Evolutionary conservation across 2,329 filamentous ascomycete genomes (phyloP).

Genomic region (Aspergillus sp.): DNA sequence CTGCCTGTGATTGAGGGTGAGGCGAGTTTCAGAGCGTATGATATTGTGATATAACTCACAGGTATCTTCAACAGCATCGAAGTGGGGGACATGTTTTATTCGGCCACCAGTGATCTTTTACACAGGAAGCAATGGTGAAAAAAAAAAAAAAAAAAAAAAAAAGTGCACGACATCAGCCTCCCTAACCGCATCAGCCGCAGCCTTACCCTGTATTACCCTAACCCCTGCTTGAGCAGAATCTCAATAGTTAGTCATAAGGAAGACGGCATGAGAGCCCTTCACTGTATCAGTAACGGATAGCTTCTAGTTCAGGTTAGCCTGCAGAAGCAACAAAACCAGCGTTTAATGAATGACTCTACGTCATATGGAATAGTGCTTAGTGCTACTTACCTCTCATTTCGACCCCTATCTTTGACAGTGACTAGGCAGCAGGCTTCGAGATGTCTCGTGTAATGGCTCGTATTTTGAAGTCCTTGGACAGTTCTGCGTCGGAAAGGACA

Average conservation of each 20-base stretch:
- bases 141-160: slow-evolving; percentile 40
- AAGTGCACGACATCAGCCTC: slow-evolving; percentile 33
- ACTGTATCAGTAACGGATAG: slow-evolving; percentile 39
- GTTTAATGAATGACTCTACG: no score
- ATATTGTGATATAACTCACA: slow-evolving; percentile 8
- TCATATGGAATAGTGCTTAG: no score
- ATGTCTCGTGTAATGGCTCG: slow-evolving; percentile 48
- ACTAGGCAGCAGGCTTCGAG: slow-evolving; percentile 24
- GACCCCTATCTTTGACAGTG: slow-evolving; percentile 24
- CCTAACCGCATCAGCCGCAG: slow-evolving; percentile 34
- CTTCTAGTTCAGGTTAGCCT: slow-evolving; percentile 39
- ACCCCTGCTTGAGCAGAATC: slow-evolving; percentile 7
- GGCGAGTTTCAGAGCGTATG: no score
- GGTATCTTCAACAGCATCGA: slow-evolving; percentile 34
- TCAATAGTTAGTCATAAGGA: slow-evolving; percentile 46
- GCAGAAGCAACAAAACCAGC: no score
- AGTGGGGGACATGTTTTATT: slow-evolving; percentile 36
- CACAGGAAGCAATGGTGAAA: slow-evolving; percentile 22
- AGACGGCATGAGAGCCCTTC: slow-evolving; percentile 44
- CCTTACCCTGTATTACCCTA: slow-evolving; percentile 31
- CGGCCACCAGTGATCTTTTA: slow-evolving; percentile 29
- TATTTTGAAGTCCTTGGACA: slow-evolving; percentile 45
- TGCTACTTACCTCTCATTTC: slow-evolving; percentile 23
- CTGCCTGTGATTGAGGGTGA: neutral
- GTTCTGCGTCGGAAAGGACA: slow-evolving; percentile 40